A percentile compares a stretch with the other conserved stretches of the same genome.
Evolutionary conservation across 306 rosid genomes (phyloP).

Genomic region (Cyamopsis tetragonoloba): DNA sequence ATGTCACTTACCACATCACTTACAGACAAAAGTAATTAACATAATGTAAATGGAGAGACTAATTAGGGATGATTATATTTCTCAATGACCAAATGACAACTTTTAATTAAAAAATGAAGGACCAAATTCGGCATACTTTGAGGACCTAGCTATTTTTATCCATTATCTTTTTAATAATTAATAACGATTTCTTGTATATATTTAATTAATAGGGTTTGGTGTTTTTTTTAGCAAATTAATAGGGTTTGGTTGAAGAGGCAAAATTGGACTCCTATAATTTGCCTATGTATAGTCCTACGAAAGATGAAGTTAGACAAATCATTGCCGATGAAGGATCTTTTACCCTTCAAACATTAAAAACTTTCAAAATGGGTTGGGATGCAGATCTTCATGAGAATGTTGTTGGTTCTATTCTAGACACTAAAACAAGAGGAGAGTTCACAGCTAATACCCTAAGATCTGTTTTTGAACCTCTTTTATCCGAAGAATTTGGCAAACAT

Average conservation of each 20-base stretch:
- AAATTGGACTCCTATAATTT: slow-evolving; percentile 34
- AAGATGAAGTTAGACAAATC: slow-evolving; percentile 29
- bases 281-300: slow-evolving; percentile 30
- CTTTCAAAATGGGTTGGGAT: slow-evolving; percentile 13
- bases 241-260: slow-evolving; percentile 31
- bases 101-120: too few relatives aligned
- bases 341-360: not conserved
- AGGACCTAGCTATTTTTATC: too few relatives aligned
- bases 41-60: too few relatives aligned
- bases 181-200: not conserved
- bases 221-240: too few relatives aligned
- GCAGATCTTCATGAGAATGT: not conserved
- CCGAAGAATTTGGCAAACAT: not conserved
- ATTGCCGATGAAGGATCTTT: too few relatives aligned
- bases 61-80: too few relatives aligned
- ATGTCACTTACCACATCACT: too few relatives aligned
- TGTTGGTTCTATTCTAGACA: not conserved
- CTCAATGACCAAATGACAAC: too few relatives aligned
- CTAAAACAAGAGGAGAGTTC: not conserved
- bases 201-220: slow-evolving; percentile 22
- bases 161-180: not conserved
- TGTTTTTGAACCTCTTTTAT: slow-evolving; percentile 5
- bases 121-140: too few relatives aligned
- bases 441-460: not conserved
- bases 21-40: too few relatives aligned